These are phyloP conservation scores for Colletotrichum destructivum DNA, from an alignment of 2,329 filamentous ascomycete genomes.

Conservation along the genomic window DNA sequence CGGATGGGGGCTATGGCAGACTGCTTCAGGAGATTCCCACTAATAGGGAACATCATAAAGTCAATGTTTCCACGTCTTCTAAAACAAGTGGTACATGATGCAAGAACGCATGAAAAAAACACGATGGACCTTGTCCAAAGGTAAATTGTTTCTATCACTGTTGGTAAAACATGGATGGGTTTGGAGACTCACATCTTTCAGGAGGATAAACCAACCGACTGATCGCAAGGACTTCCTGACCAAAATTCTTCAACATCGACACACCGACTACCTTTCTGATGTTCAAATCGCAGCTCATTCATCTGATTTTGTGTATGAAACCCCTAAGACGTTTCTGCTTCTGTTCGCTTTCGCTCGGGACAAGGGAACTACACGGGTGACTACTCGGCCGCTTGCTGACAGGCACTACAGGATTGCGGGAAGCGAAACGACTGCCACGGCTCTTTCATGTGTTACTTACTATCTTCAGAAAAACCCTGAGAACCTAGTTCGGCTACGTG, in stretches of 20 bases:
- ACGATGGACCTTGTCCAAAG: slow-evolving; percentile 24
- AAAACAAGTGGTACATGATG: slow-evolving; percentile 1
- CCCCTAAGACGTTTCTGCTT: background rate
- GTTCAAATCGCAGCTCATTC: background rate
- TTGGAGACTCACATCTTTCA: too few species aligned
- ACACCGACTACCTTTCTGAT: background rate
- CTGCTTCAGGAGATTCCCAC: slow-evolving; percentile 21
- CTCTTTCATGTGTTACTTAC: background rate
- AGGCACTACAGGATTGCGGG: background rate
- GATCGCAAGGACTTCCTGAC: background rate
- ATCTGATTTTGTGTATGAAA: background rate
- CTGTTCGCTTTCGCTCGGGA: background rate
- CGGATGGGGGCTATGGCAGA: slow-evolving; percentile 21
- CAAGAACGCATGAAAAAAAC: slow-evolving; percentile 2
- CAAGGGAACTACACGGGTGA: too few species aligned
- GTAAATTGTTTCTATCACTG: background rate
- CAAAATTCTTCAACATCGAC: background rate
- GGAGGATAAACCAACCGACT: too few species aligned
- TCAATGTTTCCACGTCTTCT: background rate
- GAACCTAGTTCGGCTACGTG: background rate
- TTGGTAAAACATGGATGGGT: too few species aligned
- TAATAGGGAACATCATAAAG: background rate
- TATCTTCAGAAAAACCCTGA: background rate
- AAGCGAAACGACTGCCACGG: background rate
- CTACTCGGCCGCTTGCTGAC: background rate